Percentiles rank a stretch among this genome's conserved stretches.
Conservation (phyloP, 495 filamentous ascomycete genomes). For the Cercophora scortea region DNA sequence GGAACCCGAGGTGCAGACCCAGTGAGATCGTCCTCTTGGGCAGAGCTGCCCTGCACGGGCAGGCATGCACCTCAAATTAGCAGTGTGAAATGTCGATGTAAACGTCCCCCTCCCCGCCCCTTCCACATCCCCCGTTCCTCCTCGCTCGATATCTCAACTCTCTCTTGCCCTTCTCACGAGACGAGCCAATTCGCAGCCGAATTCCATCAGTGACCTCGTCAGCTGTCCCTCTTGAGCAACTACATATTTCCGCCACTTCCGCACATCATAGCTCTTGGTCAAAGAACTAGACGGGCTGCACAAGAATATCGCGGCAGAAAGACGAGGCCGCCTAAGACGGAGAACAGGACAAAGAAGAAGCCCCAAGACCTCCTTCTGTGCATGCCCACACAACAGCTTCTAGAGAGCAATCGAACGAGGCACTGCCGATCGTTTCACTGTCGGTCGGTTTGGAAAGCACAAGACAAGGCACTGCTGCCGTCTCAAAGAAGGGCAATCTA, state of each 20-base stretch:
- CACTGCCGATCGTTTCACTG: constrained; percentile 9
- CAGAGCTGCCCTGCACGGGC: too few relatives aligned
- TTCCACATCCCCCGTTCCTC: not conserved
- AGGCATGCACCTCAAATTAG: too few relatives aligned
- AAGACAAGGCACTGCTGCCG: too few relatives aligned
- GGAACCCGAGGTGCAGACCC: too few relatives aligned
- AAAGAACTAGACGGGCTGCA: not conserved
- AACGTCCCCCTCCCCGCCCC: not conserved
- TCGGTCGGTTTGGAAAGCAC: not conserved
- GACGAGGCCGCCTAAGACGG: not conserved
- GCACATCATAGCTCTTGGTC: not conserved
- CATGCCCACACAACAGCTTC: too few relatives aligned
- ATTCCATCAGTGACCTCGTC: too few relatives aligned
- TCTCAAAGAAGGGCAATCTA: constrained; percentile 7
- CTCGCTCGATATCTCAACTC: not conserved
- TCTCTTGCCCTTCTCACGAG: not conserved
- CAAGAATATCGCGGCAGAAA: not conserved
- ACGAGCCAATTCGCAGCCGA: not conserved
- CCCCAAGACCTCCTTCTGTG: too few relatives aligned
- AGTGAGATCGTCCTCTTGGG: not conserved
- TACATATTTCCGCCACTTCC: not conserved
- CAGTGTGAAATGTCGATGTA: not conserved
- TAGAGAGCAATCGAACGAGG: constrained; percentile 12
- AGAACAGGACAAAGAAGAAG: not conserved
- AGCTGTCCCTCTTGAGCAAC: too few relatives aligned